Evolutionary conservation across 768 basidiomycete species (phyloP).

Genomic region (Lactarius akahatsu): DNA sequence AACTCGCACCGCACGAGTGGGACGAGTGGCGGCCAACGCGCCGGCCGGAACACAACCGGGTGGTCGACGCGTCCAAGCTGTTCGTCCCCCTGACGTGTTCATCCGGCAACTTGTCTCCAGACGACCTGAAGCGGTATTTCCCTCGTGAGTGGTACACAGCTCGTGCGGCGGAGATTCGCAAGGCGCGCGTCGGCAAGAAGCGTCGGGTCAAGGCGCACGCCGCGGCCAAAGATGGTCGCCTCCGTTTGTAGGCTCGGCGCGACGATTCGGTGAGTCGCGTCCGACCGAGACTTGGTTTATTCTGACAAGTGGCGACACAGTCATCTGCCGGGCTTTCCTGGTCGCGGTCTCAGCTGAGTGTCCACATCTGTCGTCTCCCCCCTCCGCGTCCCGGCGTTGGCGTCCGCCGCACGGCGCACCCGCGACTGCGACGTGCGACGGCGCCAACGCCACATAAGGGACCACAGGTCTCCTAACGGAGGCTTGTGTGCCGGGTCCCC

Average conservation of each 20-base stretch:
- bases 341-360: constrained; percentile 20
- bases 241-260: constrained; percentile 7
- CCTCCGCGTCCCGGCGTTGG: constrained; percentile 17
- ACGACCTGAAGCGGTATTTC: constrained; percentile 15
- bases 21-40: constrained; percentile 14
- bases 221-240: neutral
- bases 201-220: neutral
- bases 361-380: constrained; percentile 4
- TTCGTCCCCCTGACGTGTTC: constrained; percentile 10
- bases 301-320: neutral
- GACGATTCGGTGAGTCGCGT: neutral
- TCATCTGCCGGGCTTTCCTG: neutral
- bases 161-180: neutral
- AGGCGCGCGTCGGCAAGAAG: constrained; percentile 10
- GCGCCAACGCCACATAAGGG: constrained; percentile 13
- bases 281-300: neutral
- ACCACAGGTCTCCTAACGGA: constrained; percentile 11
- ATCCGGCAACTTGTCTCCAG: constrained; percentile 6
- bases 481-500: constrained; percentile 16
- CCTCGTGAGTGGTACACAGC: constrained; percentile 10
- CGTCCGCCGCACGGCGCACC: constrained; percentile 14
- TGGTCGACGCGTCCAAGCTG: constrained; percentile 7
- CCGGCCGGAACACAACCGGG: constrained; percentile 10
- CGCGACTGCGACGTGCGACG: constrained; percentile 24
- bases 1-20: constrained; percentile 14